These are phyloP conservation scores for Mallotus japonicus DNA, from an alignment of 441 rosid species.

Conservation along the genomic window DNA sequence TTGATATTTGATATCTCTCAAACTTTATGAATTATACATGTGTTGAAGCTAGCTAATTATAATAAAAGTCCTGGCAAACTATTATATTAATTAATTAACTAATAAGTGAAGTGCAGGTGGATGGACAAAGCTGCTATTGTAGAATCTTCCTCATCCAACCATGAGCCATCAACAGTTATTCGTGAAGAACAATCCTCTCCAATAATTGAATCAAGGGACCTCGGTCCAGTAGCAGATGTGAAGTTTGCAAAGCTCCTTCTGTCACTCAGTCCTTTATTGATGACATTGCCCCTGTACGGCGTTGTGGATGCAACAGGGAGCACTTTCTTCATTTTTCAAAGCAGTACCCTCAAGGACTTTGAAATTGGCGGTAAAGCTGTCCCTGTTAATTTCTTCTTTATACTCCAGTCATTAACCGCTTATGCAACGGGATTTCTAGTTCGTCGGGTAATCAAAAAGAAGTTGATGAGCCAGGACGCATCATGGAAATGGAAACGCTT, in stretches of 20 bases:
- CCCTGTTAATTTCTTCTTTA: neutral
- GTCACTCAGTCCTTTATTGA: neutral
- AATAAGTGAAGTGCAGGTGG: neutral
- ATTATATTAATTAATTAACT: too few relatives aligned
- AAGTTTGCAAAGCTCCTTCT: neutral
- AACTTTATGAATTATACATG: too few relatives aligned
- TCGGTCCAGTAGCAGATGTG: neutral
- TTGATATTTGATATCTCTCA: too few relatives aligned
- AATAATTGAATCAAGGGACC: too few relatives aligned
- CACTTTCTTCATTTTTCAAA: constrained; percentile 5
- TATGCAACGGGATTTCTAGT: neutral
- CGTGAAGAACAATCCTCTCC: neutral
- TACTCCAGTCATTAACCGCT: neutral
- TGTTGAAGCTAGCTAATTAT: too few relatives aligned
- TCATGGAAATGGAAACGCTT: too few relatives aligned
- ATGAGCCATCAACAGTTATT: neutral
- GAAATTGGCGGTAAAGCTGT: too few relatives aligned
- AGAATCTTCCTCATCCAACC: neutral
- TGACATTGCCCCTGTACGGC: neutral
- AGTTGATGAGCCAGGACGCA: too few relatives aligned
- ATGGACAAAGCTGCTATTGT: constrained; percentile 5
- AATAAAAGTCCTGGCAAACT: too few relatives aligned
- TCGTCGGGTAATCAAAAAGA: neutral
- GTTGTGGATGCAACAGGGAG: neutral
- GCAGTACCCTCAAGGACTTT: neutral